Conservation (phyloP, 2,329 filamentous ascomycete species). For the Fusarium continuum region DNA sequence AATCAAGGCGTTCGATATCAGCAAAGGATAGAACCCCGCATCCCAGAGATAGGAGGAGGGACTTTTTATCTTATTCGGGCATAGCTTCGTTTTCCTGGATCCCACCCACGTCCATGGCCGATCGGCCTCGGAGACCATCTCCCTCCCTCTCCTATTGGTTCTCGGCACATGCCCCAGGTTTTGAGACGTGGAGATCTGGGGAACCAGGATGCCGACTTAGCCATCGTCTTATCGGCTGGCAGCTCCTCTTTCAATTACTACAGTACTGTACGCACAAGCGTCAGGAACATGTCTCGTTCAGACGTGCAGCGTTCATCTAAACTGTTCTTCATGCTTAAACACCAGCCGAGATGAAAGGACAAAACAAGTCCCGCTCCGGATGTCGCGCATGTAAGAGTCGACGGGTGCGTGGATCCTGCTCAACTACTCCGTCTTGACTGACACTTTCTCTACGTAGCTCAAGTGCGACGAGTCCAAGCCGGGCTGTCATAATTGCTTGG, state of each 20-base stretch:
- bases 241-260: conserved; percentile 7
- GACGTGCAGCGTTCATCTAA: background rate
- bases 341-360: conserved; percentile 11
- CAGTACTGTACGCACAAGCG: conserved; percentile 3
- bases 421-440: background rate
- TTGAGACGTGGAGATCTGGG: conserved; percentile 13
- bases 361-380: conserved; percentile 26
- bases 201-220: background rate
- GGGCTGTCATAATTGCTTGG: conserved; percentile 16
- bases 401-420: conserved; percentile 1
- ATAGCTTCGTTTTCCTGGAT: conserved; percentile 11
- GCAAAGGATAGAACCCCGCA: conserved; percentile 9
- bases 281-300: background rate
- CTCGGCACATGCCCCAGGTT: background rate
- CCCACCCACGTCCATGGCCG: background rate
- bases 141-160: conserved; percentile 19
- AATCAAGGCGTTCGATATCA: background rate
- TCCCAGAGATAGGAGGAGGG: conserved; percentile 11
- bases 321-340: background rate
- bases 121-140: conserved; percentile 3
- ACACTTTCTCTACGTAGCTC: conserved; percentile 5
- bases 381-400: conserved; percentile 23
- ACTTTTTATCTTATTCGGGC: conserved; percentile 27
- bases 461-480: conserved; percentile 28
- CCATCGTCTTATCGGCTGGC: background rate